Evolutionary conservation across 2,329 filamentous ascomycete species (phyloP).

Genomic region (Monilinia vaccinii-corymbosi): DNA sequence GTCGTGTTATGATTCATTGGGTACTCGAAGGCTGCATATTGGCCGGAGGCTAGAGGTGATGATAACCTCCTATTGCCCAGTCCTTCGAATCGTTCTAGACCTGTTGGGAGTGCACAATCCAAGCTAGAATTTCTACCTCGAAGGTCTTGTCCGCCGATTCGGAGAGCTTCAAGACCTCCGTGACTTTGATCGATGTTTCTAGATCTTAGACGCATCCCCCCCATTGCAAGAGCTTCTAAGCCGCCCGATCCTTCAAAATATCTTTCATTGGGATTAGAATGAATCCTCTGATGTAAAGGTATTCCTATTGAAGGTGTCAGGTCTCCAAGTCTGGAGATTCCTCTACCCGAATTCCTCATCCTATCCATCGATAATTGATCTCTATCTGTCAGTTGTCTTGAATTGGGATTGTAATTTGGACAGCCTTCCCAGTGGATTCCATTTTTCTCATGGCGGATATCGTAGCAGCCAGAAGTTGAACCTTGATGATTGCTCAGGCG

Average conservation of each 20-base stretch:
- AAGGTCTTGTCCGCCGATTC: background rate
- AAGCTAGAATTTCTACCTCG: background rate
- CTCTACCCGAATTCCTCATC: background rate
- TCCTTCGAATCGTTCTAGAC: background rate
- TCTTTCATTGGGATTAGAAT: background rate
- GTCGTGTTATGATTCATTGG: background rate
- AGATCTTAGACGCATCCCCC: background rate
- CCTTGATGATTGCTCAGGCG: background rate
- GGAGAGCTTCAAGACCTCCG: background rate
- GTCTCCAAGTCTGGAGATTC: background rate
- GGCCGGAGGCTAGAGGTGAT: background rate
- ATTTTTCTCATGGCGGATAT: slow-evolving; percentile 3
- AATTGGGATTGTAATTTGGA: background rate
- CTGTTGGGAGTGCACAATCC: background rate
- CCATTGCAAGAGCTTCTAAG: background rate
- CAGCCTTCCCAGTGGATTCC: slow-evolving; percentile 7
- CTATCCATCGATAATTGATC: background rate
- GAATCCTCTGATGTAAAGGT: background rate
- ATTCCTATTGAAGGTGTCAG: background rate
- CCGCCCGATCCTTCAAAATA: background rate
- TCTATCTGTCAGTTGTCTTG: background rate
- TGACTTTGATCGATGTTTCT: background rate
- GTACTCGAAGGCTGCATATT: background rate
- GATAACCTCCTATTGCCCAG: background rate
- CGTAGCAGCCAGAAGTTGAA: background rate